Evolutionary conservation across 2,329 filamentous ascomycete species (phyloP).

Genomic region (Anthostomella pinea): DNA sequence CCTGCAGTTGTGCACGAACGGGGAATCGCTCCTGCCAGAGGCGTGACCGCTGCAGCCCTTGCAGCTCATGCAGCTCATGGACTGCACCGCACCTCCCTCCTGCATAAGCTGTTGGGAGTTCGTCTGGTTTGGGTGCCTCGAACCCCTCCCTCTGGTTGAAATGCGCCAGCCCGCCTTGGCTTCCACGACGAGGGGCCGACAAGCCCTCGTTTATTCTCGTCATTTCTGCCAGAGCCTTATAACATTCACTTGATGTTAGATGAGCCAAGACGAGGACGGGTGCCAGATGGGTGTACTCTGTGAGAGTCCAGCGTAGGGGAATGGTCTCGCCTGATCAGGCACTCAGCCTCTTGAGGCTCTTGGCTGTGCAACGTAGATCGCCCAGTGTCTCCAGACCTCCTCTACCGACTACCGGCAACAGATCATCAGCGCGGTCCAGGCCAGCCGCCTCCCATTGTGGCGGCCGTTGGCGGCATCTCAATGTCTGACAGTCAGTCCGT

Average conservation of each 20-base stretch:
- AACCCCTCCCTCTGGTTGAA: slow-evolving; percentile 14
- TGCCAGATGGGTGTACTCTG: slow-evolving; percentile 8
- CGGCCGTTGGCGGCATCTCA: too few relatives aligned
- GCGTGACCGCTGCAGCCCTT: slow-evolving; percentile 18
- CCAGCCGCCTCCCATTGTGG: too few relatives aligned
- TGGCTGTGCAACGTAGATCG: slow-evolving; percentile 22
- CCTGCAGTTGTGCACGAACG: too few relatives aligned
- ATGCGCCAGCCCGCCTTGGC: slow-evolving; percentile 24
- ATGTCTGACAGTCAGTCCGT: too few relatives aligned
- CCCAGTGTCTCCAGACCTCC: slow-evolving; percentile 15
- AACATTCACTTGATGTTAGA: slow-evolving; percentile 9
- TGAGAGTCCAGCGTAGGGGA: slow-evolving; percentile 15
- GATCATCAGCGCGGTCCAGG: too few relatives aligned
- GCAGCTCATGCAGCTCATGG: background rate
- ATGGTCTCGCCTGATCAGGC: slow-evolving; percentile 22
- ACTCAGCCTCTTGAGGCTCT: slow-evolving; percentile 28
- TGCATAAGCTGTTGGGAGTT: slow-evolving; percentile 20
- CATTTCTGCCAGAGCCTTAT: slow-evolving; percentile 1
- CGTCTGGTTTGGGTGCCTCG: slow-evolving; percentile 9
- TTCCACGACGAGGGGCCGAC: slow-evolving; percentile 5
- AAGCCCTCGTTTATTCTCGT: background rate
- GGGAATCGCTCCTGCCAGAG: slow-evolving; percentile 13
- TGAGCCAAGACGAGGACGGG: slow-evolving; percentile 9
- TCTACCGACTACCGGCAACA: slow-evolving; percentile 15
- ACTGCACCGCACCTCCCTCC: slow-evolving; percentile 8